Conservation (phyloP, 2,329 filamentous ascomycete genomes). For the Orbilia brochopaga region DNA sequence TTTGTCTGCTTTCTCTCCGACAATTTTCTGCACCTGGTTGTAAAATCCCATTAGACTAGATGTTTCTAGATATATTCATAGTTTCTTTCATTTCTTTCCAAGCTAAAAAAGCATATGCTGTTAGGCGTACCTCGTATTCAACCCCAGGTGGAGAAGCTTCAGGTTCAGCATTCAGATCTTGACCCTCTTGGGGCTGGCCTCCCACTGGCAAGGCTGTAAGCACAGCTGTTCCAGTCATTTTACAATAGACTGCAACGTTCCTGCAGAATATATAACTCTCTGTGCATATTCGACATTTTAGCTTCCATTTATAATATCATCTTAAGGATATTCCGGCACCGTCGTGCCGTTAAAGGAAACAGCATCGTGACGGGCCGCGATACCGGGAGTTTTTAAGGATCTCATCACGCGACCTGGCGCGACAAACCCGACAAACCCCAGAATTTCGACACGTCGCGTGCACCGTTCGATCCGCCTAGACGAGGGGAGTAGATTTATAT, state of each 20-base stretch:
- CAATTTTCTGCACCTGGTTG: constrained; percentile 33
- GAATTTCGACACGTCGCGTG: constrained; percentile 14
- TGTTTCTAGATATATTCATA: not conserved
- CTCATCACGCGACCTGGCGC: not conserved
- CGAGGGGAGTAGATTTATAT: constrained; percentile 27
- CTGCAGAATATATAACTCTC: no score
- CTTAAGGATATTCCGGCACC: not conserved
- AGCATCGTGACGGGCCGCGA: not conserved
- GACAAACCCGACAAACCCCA: constrained; percentile 22
- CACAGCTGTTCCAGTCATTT: no score
- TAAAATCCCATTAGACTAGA: not conserved
- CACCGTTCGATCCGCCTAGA: constrained; percentile 21
- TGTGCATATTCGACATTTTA: no score
- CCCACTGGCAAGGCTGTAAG: no score
- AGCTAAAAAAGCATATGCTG: no score
- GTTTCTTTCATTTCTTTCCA: constrained; percentile 1
- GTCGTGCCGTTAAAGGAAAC: not conserved
- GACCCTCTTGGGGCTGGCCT: no score
- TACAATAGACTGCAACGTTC: no score
- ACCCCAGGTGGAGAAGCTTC: no score
- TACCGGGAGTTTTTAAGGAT: not conserved
- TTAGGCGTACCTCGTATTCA: no score
- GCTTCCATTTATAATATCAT: no score
- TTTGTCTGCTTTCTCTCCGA: constrained; percentile 17
- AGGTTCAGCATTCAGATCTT: no score